phyloP scores from a whole-genome alignment of 2,329 filamentous ascomycete genomes.

The Xylariales sp. region DNA sequence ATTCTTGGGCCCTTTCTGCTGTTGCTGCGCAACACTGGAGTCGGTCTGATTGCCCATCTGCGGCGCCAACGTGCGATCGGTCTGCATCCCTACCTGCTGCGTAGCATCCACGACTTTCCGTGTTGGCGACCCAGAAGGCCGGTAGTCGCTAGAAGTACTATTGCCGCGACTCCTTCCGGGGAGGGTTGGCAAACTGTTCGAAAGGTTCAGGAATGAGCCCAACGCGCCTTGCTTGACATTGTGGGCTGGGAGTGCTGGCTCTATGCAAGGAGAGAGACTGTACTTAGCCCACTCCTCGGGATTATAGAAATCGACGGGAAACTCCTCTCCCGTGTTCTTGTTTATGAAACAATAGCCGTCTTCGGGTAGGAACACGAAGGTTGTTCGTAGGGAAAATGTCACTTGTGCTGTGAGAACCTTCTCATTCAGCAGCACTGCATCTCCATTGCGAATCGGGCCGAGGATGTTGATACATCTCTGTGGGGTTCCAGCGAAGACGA shows the following conservation, averaged over 20 bases:
- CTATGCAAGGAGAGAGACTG: conserved; percentile 71
- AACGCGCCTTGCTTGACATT: conserved; percentile 34
- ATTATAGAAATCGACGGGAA: conserved; percentile 80
- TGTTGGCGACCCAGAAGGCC: conserved; percentile 14
- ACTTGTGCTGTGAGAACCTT: conserved; percentile 88
- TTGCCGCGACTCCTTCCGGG: conserved; percentile 41
- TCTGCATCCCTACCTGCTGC: conserved; percentile 25
- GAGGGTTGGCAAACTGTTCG: conserved; percentile 35
- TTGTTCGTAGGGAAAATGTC: conserved; percentile 86
- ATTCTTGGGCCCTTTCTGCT: conserved; percentile 14
- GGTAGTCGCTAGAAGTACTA: conserved; percentile 28
- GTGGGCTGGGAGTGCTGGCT: conserved; percentile 58
- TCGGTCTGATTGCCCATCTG: conserved; percentile 38
- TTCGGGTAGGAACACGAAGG: conserved; percentile 78
- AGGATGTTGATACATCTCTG: conserved; percentile 88
- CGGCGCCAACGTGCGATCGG: conserved; percentile 37
- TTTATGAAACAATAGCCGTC: conserved; percentile 86
- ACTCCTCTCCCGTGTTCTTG: conserved; percentile 72
- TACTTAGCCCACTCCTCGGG: conserved; percentile 74
- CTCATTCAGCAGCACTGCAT: conserved; percentile 84
- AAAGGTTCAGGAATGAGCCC: conserved; percentile 43
- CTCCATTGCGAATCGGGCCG: conserved; percentile 84
- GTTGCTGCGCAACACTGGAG: conserved; percentile 22
- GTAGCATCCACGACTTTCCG: conserved; percentile 20
- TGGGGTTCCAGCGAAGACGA: conserved; percentile 80